Conservation (phyloP, 331 rosid species). For the Pyrus hybrid region DNA sequence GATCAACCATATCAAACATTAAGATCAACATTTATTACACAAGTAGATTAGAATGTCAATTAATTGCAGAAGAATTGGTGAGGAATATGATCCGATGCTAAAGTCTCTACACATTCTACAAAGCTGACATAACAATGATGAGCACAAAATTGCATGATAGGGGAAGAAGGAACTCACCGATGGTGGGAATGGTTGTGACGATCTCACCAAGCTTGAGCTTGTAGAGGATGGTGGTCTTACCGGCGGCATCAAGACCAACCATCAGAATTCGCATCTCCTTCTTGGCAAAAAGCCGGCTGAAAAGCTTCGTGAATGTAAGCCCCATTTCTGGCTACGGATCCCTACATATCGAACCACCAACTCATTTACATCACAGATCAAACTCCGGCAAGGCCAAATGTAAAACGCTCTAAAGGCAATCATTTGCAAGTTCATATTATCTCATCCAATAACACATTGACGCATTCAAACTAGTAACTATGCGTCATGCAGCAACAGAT, state of each 20-base stretch:
- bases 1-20: not conserved
- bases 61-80: no score
- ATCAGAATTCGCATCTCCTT: constrained; percentile 98
- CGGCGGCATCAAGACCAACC: constrained; percentile 99
- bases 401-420: not conserved
- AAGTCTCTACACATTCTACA: not conserved
- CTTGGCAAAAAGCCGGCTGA: constrained; percentile 98
- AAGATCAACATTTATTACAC: not conserved
- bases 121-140: not conserved
- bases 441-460: not conserved
- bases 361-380: not conserved
- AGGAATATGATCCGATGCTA: no score
- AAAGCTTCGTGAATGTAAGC: constrained; percentile 94
- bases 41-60: not conserved
- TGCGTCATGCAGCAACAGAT: not conserved
- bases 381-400: not conserved
- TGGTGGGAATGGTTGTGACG: constrained; percentile 97
- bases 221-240: constrained; percentile 98
- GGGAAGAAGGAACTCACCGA: constrained; percentile 53
- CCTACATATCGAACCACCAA: constrained; percentile 22
- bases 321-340: constrained; percentile 71
- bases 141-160: not conserved
- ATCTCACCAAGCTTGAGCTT: constrained; percentile 99
- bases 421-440: not conserved
- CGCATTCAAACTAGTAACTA: not conserved